Evolutionary conservation across 2,329 filamentous ascomycete species (phyloP).

Genomic region (Plenodomus tracheiphilus): DNA sequence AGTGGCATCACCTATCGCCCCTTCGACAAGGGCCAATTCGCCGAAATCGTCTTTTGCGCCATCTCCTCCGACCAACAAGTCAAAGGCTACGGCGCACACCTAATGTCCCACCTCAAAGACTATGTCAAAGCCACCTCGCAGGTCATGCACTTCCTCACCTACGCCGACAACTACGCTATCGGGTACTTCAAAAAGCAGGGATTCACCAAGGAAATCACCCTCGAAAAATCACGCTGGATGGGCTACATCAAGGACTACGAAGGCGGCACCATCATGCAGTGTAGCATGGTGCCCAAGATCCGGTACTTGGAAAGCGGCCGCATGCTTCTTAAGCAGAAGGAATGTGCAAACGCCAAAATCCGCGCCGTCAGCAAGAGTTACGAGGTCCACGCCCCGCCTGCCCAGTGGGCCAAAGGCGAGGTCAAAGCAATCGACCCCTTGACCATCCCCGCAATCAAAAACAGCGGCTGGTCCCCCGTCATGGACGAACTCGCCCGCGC

Average conservation of each 20-base stretch:
- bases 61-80: conserved; percentile 98
- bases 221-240: conserved; percentile 93
- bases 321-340: conserved; percentile 97
- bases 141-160: conserved; percentile 98
- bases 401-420: conserved; percentile 76
- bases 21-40: conserved; percentile 89
- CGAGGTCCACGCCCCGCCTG: conserved; percentile 80
- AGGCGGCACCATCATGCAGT: conserved; percentile 99
- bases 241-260: conserved; percentile 99
- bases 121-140: conserved; percentile 96
- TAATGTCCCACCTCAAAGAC: conserved; percentile 97
- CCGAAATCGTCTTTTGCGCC: conserved; percentile 98
- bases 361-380: conserved; percentile 87
- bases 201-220: conserved; percentile 96
- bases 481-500: conserved; percentile 97
- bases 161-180: conserved; percentile 98
- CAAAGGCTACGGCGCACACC: conserved; percentile 95
- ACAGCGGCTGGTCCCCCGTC: conserved; percentile 91
- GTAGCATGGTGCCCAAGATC: conserved; percentile 92
- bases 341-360: conserved; percentile 92
- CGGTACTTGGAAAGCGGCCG: conserved; percentile 90
- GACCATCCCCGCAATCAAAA: conserved; percentile 81
- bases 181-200: conserved; percentile 99
- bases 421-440: conserved; percentile 77
- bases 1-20: conserved; percentile 96